Conservation (phyloP, 1,284 basidiomycete species). For the Fomitopsis pinicola region DNA sequence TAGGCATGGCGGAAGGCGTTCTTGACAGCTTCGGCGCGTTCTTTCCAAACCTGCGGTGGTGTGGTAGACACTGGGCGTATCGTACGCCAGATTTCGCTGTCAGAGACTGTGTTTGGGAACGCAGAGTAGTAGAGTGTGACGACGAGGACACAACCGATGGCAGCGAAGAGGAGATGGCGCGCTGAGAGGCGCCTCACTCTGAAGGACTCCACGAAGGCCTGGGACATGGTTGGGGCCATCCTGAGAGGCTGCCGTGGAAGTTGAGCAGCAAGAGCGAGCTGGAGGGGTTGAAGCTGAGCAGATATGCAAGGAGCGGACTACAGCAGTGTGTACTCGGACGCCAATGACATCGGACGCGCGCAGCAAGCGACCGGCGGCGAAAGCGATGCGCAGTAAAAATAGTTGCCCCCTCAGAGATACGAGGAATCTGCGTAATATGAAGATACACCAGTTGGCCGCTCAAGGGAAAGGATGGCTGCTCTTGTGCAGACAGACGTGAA, state of each 20-base stretch:
- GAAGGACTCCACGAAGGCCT: neutral
- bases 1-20: constrained; percentile 63
- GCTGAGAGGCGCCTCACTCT: constrained; percentile 19
- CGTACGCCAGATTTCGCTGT: neutral
- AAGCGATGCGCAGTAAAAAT: neutral
- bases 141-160: constrained; percentile 19
- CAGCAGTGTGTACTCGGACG: neutral
- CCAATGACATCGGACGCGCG: constrained; percentile 1
- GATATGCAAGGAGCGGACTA: neutral
- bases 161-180: constrained; percentile 25
- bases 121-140: constrained; percentile 19
- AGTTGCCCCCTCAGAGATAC: neutral
- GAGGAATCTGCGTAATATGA: neutral
- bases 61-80: neutral
- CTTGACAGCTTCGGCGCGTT: constrained; percentile 53
- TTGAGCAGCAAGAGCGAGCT: neutral
- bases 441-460: neutral
- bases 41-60: constrained; percentile 38
- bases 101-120: constrained; percentile 12
- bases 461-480: neutral
- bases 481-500: neutral
- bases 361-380: neutral
- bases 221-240: neutral
- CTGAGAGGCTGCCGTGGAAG: no score
- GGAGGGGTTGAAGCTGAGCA: neutral